Evolutionary conservation across 2,329 filamentous ascomycete species (phyloP).

Genomic region (Cephalotrichum gorgonifer): DNA sequence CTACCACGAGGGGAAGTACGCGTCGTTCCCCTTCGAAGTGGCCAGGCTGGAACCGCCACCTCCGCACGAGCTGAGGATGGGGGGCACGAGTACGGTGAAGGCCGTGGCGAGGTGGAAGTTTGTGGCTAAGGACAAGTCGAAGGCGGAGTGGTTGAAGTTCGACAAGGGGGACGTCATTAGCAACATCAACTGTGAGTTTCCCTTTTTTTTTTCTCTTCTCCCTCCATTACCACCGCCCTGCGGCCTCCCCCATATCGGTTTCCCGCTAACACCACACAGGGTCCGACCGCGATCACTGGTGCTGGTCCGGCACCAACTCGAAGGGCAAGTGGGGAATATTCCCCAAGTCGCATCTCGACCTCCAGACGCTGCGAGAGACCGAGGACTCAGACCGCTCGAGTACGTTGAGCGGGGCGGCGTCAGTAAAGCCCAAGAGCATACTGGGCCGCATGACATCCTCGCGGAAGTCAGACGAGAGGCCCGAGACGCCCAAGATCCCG

Average conservation of each 20-base stretch:
- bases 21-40: constrained; percentile 37
- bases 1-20: constrained; percentile 43
- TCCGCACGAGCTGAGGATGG: constrained; percentile 32
- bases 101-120: constrained; percentile 45
- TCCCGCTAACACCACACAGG: constrained; percentile 17
- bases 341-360: constrained; percentile 37
- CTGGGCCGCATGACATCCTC: constrained; percentile 4
- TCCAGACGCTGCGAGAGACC: constrained; percentile 29
- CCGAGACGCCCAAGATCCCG: not conserved
- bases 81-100: constrained; percentile 33
- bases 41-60: constrained; percentile 38
- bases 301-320: constrained; percentile 42
- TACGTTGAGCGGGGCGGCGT: not conserved
- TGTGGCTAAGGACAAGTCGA: constrained; percentile 24
- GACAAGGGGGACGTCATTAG: constrained; percentile 57
- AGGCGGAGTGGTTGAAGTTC: constrained; percentile 44
- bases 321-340: constrained; percentile 45
- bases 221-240: not conserved
- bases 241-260: not conserved
- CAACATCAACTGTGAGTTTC: constrained; percentile 47
- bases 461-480: constrained; percentile 5
- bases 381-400: not conserved
- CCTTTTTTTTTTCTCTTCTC: not conserved
- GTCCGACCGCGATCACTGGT: constrained; percentile 40
- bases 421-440: not conserved